Conservation (phyloP, 768 basidiomycete genomes). For the Mycena galopus region DNA sequence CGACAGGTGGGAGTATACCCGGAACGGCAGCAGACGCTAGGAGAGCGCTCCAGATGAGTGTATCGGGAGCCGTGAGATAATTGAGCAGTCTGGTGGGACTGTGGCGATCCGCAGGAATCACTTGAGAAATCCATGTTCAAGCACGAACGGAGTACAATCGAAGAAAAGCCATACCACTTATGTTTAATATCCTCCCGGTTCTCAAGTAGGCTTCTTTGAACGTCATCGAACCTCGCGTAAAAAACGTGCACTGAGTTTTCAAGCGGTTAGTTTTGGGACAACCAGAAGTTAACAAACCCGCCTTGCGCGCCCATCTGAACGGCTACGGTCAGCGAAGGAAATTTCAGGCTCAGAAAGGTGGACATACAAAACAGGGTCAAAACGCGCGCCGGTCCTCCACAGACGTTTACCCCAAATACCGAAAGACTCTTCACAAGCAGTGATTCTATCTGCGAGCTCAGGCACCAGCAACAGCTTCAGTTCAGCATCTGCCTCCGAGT, state of each 20-base stretch:
- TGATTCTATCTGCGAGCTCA: constrained; percentile 85
- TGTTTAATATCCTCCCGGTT: constrained; percentile 87
- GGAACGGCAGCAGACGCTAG: constrained; percentile 95
- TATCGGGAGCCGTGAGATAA: constrained; percentile 96
- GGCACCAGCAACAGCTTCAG: constrained; percentile 83
- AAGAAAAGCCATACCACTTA: constrained; percentile 62
- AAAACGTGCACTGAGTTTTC: constrained; percentile 77
- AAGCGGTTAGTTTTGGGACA: constrained; percentile 4
- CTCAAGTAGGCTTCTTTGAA: constrained; percentile 95
- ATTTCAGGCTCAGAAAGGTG: constrained; percentile 10
- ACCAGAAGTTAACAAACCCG: constrained; percentile 47
- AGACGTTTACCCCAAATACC: constrained; percentile 79
- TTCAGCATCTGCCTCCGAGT: constrained; percentile 70
- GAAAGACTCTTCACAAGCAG: constrained; percentile 85
- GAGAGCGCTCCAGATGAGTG: constrained; percentile 83
- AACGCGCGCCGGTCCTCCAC: constrained; percentile 92
- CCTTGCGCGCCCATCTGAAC: constrained; percentile 89
- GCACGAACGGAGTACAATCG: neutral
- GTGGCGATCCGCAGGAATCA: constrained; percentile 91
- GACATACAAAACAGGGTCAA: constrained; percentile 78
- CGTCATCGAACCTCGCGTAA: constrained; percentile 93
- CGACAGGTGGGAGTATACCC: constrained; percentile 95
- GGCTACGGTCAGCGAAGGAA: constrained; percentile 11
- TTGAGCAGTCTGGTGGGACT: constrained; percentile 97
- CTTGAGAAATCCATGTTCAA: constrained; percentile 42